A percentile compares a stretch with the other conserved stretches of the same genome.
These are phyloP conservation scores for Punctularia strigosozonata DNA, from an alignment of 768 basidiomycete species.

Conservation along the genomic window DNA sequence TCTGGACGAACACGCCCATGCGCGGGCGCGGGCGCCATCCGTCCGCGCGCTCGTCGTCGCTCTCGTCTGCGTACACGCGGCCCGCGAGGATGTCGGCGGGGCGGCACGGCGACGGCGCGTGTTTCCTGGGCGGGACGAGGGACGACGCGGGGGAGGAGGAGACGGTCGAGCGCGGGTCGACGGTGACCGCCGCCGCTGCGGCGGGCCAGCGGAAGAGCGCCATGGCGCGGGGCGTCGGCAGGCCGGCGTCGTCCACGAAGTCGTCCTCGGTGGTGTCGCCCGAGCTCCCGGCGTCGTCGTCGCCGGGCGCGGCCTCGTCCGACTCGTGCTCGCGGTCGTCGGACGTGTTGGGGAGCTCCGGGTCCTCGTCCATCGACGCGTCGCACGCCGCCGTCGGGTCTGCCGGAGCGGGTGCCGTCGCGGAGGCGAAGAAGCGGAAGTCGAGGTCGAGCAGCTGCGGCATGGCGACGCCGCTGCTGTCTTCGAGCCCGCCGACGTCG, in stretches of 20 bases:
- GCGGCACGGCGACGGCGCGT: too few species aligned
- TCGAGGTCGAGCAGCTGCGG: slow-evolving; percentile 54
- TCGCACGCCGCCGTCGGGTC: slow-evolving; percentile 19
- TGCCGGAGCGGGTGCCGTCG: slow-evolving; percentile 34
- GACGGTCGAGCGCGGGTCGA: slow-evolving; percentile 69
- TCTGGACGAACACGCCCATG: too few species aligned
- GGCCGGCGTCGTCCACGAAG: slow-evolving; percentile 61
- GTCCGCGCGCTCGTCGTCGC: too few species aligned
- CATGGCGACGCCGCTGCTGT: slow-evolving; percentile 66
- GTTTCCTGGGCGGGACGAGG: slow-evolving; percentile 36
- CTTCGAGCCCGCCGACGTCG: slow-evolving; percentile 52
- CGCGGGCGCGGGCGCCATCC: too few species aligned
- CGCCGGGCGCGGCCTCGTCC: slow-evolving; percentile 24
- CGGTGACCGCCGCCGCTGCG: slow-evolving; percentile 13
- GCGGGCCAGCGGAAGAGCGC: slow-evolving; percentile 56
- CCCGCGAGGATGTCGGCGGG: slow-evolving; percentile 64
- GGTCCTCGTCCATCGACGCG: slow-evolving; percentile 30
- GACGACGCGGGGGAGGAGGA: slow-evolving; percentile 41
- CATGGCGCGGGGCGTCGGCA: slow-evolving; percentile 71
- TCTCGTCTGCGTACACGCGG: slow-evolving; percentile 11
- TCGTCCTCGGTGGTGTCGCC: slow-evolving; percentile 81
- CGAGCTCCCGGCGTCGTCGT: slow-evolving; percentile 36
- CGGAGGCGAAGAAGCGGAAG: slow-evolving; percentile 49
- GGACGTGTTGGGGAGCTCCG: slow-evolving; percentile 28
- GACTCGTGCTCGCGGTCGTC: slow-evolving; percentile 25